Evolutionary conservation across 345 rosid species (phyloP).

Genomic region (Eucalyptus urophylla): DNA sequence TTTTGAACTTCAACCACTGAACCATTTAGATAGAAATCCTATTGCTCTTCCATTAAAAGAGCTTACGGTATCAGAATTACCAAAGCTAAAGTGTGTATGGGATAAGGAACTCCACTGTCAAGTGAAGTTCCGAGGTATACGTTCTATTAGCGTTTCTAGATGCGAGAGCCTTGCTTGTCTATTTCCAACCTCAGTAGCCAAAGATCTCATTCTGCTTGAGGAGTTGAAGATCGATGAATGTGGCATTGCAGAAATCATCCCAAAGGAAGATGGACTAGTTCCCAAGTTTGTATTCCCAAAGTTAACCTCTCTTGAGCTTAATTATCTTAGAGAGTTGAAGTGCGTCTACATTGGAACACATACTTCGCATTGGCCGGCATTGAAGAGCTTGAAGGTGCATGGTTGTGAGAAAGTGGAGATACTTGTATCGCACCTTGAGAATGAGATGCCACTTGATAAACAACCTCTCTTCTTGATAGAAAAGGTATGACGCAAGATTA

Average conservation of each 20-base stretch:
- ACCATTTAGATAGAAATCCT: no score
- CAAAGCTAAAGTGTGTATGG: no score
- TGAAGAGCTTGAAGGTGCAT: fast-evolving
- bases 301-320: no score
- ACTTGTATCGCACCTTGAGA: fast-evolving
- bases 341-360: fast-evolving
- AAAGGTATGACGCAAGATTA: fast-evolving
- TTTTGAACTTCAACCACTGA: fast-evolving
- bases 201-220: no score
- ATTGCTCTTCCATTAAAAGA: no score
- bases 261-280: no score
- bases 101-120: no score
- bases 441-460: fast-evolving
- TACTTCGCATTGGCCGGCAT: no score
- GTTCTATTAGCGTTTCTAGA: fast-evolving
- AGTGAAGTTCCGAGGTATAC: fast-evolving
- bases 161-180: fast-evolving
- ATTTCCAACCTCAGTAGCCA: no score
- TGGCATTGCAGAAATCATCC: fast-evolving
- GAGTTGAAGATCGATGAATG: no score
- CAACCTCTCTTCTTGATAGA: no score
- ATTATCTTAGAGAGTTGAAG: fast-evolving
- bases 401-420: fast-evolving
- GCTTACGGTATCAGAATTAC: fast-evolving
- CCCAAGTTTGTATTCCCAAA: fast-evolving